phyloP scores from a whole-genome alignment of 192 early-diverging fungal genomes.

The Linnemannia hyalina region DNA sequence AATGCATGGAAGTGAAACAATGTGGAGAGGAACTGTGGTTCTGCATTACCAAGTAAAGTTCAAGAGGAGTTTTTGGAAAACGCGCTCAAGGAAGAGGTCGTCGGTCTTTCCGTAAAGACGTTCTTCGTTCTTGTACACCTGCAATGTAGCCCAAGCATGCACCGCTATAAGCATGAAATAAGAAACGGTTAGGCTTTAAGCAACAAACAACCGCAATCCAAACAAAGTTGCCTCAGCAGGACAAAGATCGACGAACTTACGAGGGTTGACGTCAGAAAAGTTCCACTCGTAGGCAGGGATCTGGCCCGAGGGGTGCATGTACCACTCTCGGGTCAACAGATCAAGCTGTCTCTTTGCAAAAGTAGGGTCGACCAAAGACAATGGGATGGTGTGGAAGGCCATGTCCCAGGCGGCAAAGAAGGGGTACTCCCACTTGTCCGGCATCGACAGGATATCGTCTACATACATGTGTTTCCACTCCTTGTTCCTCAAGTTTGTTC shows the following conservation, averaged over 20 bases:
- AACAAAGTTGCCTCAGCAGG: background rate
- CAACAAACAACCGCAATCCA: background rate
- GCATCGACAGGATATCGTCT: constrained; percentile 53
- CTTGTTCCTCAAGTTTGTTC: constrained; percentile 37
- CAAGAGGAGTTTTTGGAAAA: constrained; percentile 49
- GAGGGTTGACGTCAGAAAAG: constrained; percentile 56
- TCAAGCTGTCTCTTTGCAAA: constrained; percentile 54
- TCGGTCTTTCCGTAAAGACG: constrained; percentile 31
- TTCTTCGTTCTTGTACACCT: constrained; percentile 46
- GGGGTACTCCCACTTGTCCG: constrained; percentile 57
- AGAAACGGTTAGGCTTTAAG: too few species aligned
- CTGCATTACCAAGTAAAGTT: constrained; percentile 48
- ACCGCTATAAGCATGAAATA: constrained; percentile 17
- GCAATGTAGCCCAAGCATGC: constrained; percentile 49
- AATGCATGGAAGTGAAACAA: background rate
- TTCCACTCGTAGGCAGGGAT: constrained; percentile 57
- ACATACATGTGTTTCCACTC: constrained; percentile 53
- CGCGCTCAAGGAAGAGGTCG: constrained; percentile 42
- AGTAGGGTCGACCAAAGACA: constrained; percentile 38
- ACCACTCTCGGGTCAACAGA: constrained; percentile 53
- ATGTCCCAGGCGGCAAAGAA: constrained; percentile 56
- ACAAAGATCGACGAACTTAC: constrained; percentile 13
- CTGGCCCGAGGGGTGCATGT: constrained; percentile 54
- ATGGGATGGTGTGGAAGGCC: constrained; percentile 47
- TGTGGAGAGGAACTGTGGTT: background rate